Evolutionary conservation across 2,329 filamentous ascomycete genomes (phyloP), one percentile per base, ranked within the genome.

Genomic region (Aspergillus sp.): DNA sequence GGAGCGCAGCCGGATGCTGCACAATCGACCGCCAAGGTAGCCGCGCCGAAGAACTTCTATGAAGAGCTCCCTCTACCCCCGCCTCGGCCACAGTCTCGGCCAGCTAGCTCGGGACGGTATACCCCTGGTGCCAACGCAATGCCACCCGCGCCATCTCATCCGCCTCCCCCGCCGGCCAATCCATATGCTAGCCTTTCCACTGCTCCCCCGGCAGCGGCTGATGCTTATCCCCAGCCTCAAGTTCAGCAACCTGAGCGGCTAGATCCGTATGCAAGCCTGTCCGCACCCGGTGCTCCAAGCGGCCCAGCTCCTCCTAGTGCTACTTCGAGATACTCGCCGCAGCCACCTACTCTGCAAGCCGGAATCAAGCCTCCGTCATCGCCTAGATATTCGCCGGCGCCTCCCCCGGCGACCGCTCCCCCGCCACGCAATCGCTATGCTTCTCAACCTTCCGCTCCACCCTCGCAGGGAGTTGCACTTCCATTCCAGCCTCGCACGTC

Each of bases 11-110:
- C 41, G 41, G 8, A 13, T 13, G 41, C 25, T 17, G 52, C 79
- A 78, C n/a, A 70, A 67, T 23, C 78, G 76, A 51, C 61, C 36
- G 38, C 67, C 25, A 44, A 64, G 17, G 57, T 62, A 6, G 60
- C 69, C 39, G 68, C 72, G 4, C 66, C 72, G 1, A 77, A 76
- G 61, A 86, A 83, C 66, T 94, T 94, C 73, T 94, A 92, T 66
- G 90, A 93, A 74, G 90, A 94, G 57, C 80, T 94, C 21, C 90
- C 90, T 1, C 75, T 68, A 60, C 66, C 89, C 54, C 75, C 83
- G 1, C 76, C 84, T 3, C 88, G 83, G 70, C 52, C 66, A 38
- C 64, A 57, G 49, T 83, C 86, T n/a, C 84, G 88, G 25, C 84
- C 86, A 17, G 81, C 82, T 23, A 77, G 71, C 58, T 70, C 73